Conservation (phyloP, 2,329 filamentous ascomycete species). For the Fusarium sororula region DNA sequence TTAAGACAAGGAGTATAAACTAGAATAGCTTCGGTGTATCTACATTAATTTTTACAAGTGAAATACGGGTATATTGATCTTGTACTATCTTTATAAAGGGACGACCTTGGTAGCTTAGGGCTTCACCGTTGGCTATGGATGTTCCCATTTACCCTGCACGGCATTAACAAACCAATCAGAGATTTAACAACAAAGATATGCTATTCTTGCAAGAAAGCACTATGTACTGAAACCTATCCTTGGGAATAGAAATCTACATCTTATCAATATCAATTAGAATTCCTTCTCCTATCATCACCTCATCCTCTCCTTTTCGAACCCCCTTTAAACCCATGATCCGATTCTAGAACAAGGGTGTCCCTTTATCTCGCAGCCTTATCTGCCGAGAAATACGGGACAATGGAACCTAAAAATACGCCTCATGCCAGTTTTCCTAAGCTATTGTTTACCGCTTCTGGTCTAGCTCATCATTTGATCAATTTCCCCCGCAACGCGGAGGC, state of each 20-base stretch:
- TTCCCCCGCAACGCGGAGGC: constrained; percentile 22
- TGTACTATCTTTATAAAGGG: neutral
- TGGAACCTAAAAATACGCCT: neutral
- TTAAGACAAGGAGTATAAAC: neutral
- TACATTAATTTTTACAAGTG: accelerated
- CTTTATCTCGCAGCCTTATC: neutral
- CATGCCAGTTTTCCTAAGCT: constrained; percentile 19
- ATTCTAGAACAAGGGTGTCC: neutral
- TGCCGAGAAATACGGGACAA: neutral
- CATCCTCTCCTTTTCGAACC: neutral
- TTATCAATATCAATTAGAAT: neutral
- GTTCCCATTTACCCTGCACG: neutral
- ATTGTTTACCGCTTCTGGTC: constrained; percentile 11
- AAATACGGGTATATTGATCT: neutral
- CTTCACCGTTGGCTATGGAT: too few relatives aligned
- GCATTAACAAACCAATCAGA: neutral
- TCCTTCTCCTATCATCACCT: neutral
- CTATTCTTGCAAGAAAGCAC: neutral
- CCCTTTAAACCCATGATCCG: neutral
- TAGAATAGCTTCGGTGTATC: accelerated
- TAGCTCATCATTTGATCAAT: constrained; percentile 7
- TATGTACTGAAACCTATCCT: neutral
- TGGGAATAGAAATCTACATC: neutral
- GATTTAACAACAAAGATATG: neutral
- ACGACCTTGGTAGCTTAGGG: neutral